phyloP scores from a whole-genome alignment of 169 alveolate genomes.

The Perkinsus olseni region DNA sequence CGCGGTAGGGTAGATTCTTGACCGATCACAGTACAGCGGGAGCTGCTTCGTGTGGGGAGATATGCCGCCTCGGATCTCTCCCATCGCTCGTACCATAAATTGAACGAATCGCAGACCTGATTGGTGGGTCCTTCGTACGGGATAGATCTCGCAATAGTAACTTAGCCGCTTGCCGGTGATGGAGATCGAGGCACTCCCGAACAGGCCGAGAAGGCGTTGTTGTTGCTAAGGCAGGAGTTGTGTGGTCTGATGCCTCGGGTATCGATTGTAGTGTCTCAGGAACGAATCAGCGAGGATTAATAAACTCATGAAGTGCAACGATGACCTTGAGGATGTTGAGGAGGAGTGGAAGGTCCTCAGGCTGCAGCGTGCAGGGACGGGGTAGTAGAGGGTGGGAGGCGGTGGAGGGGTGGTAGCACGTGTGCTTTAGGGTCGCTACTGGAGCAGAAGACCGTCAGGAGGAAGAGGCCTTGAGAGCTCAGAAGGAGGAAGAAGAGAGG shows the following conservation, averaged over 20 bases:
- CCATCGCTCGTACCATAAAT: too few relatives aligned
- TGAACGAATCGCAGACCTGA: too few relatives aligned
- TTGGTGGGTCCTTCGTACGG: too few relatives aligned
- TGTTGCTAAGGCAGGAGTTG: too few relatives aligned
- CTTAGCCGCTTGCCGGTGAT: too few relatives aligned
- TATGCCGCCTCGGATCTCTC: too few relatives aligned
- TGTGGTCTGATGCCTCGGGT: background rate
- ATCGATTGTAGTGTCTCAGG: background rate
- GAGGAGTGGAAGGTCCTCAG: background rate
- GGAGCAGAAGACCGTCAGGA: background rate
- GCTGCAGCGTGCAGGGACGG: background rate
- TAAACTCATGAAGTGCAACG: background rate
- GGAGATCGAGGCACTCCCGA: too few relatives aligned
- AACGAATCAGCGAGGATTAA: background rate
- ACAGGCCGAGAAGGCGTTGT: too few relatives aligned
- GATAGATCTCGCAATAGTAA: too few relatives aligned
- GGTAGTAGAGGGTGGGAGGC: background rate
- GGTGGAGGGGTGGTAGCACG: background rate
- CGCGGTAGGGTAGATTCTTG: too few relatives aligned
- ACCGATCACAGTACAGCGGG: too few relatives aligned
- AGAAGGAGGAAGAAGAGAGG: background rate
- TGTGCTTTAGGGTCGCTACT: background rate
- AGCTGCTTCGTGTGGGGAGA: too few relatives aligned
- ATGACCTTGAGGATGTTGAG: background rate
- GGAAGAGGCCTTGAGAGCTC: background rate